These are phyloP conservation scores for Geotrichum siamense DNA, from an alignment of 1,139 yeast species.

Conservation along the genomic window DNA sequence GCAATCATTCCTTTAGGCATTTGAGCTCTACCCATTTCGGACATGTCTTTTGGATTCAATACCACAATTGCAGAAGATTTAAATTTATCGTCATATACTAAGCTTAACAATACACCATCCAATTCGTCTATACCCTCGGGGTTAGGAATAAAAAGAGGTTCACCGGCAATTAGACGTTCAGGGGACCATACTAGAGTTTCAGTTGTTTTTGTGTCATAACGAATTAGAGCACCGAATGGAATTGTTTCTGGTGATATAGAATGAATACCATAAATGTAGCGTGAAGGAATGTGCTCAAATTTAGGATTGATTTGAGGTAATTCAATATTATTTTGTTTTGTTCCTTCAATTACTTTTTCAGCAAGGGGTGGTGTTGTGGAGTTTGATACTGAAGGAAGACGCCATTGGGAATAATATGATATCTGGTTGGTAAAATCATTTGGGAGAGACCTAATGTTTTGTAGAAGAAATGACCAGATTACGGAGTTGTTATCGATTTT, in stretches of 20 bases:
- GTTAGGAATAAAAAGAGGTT: conserved; percentile 19
- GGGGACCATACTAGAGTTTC: conserved; percentile 17
- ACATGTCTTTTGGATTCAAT: conserved; percentile 19
- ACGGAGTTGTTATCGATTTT: conserved; percentile 15
- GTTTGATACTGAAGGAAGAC: conserved; percentile 16
- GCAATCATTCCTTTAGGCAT: conserved; percentile 18
- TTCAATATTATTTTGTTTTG: conserved; percentile 13
- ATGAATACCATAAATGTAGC: conserved; percentile 19
- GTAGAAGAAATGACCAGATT: conserved; percentile 15
- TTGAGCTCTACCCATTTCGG: conserved; percentile 18
- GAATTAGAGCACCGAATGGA: conserved; percentile 18
- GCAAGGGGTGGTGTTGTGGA: conserved; percentile 2
- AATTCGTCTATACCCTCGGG: conserved; percentile 14
- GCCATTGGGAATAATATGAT: conserved; percentile 10
- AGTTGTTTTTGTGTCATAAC: conserved; percentile 14
- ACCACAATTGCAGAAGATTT: conserved; percentile 18
- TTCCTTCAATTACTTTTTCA: conserved; percentile 8
- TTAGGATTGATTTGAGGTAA: conserved; percentile 17
- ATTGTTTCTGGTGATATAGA: conserved; percentile 8
- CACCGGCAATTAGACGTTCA: conserved; percentile 19
- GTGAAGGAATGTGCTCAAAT: conserved; percentile 7
- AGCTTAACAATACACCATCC: conserved; percentile 19
- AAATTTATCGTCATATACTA: conserved; percentile 17
- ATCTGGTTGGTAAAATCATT: conserved; percentile 4
- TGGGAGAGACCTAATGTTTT: conserved; percentile 15